Evolutionary conservation across 306 rosid genomes (phyloP).

Genomic region (Dryas drummondii): DNA sequence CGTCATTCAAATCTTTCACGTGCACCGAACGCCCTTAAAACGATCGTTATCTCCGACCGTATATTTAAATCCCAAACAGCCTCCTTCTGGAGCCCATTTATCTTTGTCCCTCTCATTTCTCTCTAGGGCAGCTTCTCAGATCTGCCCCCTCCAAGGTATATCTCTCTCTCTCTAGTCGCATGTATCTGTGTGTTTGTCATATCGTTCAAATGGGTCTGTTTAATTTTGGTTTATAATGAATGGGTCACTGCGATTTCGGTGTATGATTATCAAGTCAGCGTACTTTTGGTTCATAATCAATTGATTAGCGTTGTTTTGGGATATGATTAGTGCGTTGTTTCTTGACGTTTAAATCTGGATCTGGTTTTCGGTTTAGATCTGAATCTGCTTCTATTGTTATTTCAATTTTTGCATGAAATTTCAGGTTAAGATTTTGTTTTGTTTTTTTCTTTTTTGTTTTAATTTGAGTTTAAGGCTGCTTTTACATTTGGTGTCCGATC

Average conservation of each 20-base stretch:
- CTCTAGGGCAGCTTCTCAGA: constrained; percentile 32
- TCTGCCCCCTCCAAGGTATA: constrained; percentile 35
- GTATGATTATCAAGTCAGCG: neutral
- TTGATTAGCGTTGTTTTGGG: neutral
- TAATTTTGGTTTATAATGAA: constrained; percentile 1
- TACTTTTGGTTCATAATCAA: neutral
- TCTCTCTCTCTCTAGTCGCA: neutral
- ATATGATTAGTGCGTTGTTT: neutral
- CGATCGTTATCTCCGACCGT: neutral
- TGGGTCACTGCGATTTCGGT: neutral
- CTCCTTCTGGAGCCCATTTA: neutral
- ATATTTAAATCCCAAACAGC: constrained; percentile 11
- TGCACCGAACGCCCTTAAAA: constrained; percentile 23
- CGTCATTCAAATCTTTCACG: neutral
- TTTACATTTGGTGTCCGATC: neutral
- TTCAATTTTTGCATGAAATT: neutral
- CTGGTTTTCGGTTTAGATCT: constrained; percentile 18
- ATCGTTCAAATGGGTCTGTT: neutral
- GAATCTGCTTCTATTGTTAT: neutral
- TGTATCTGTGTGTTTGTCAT: neutral
- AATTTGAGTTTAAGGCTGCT: neutral
- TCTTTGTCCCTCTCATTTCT: neutral
- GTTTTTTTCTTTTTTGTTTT: too few species aligned
- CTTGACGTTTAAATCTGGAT: neutral
- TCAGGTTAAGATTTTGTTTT: neutral